Conservation (phyloP, 495 filamentous ascomycete species). For the Hypoxylon lienhwacheense region DNA sequence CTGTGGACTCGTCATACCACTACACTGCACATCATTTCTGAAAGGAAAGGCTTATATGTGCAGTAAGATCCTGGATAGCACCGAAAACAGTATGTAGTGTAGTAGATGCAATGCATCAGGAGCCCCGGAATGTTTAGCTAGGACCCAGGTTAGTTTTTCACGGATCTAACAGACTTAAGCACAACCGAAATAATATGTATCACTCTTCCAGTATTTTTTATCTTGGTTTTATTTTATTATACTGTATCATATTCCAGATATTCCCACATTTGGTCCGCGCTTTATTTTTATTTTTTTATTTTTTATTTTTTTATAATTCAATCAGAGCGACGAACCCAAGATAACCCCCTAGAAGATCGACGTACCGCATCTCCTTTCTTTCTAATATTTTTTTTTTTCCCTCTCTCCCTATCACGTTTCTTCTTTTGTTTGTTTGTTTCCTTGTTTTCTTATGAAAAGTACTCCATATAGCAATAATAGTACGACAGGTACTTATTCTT, state of each 20-base stretch:
- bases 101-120: conserved; percentile 26
- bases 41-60: conserved; percentile 27
- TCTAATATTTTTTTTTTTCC: too few species aligned
- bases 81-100: conserved; percentile 29
- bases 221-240: conserved; percentile 11
- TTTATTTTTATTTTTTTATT: too few species aligned
- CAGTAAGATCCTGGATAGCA: conserved; percentile 22
- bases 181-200: conserved; percentile 19
- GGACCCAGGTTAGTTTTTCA: conserved; percentile 1
- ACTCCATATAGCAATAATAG: conserved; percentile 3
- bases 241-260: conserved; percentile 21
- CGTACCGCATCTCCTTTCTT: conserved; percentile 12
- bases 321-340: conserved; percentile 16
- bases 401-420: too few species aligned
- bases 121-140: conserved; percentile 17
- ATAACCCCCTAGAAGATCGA: conserved; percentile 26
- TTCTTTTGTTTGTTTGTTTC: conserved; percentile 20
- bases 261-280: conserved; percentile 31
- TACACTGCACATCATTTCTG: conserved; percentile 28
- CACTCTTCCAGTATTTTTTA: conserved; percentile 7
- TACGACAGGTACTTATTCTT: conserved; percentile 7
- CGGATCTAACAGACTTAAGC: conserved; percentile 27
- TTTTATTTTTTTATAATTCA: conserved; percentile 33
- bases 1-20: conserved; percentile 37
- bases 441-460: conserved; percentile 2